Evolutionary conservation across 495 filamentous ascomycete species (phyloP).

Genomic region (Penicillium goetzii): DNA sequence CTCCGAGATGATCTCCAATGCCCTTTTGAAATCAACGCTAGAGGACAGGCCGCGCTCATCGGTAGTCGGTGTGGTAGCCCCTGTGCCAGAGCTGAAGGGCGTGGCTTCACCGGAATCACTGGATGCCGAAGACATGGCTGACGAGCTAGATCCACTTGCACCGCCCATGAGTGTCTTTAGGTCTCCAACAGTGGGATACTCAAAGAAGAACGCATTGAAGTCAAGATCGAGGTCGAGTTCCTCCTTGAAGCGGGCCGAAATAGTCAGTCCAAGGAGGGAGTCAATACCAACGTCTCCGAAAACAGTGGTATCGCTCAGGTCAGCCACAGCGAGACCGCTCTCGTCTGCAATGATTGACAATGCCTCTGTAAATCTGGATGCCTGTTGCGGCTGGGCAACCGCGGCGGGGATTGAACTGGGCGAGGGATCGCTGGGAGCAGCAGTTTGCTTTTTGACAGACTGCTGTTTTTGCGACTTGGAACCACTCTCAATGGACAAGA

Average conservation of each 20-base stretch:
- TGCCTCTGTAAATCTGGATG: neutral
- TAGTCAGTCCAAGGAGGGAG: constrained; percentile 52
- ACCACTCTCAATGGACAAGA: constrained; percentile 4
- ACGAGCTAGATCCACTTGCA: neutral
- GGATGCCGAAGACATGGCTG: neutral
- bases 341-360: constrained; percentile 9
- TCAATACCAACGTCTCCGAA: constrained; percentile 60
- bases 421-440: neutral
- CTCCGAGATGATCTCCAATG: constrained; percentile 42
- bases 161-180: neutral
- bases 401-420: no score
- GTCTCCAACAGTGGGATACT: constrained; percentile 7
- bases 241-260: constrained; percentile 36
- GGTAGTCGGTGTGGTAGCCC: neutral
- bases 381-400: neutral
- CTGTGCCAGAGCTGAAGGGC: neutral
- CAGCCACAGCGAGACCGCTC: neutral
- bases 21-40: neutral
- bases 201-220: constrained; percentile 24
- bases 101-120: neutral
- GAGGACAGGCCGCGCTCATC: neutral
- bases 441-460: neutral
- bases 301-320: constrained; percentile 39
- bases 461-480: neutral
- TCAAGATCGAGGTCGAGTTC: constrained; percentile 54